These are phyloP conservation scores for Pleurotus salmoneostramineus DNA, from an alignment of 768 basidiomycete genomes.

Conservation along the genomic window DNA sequence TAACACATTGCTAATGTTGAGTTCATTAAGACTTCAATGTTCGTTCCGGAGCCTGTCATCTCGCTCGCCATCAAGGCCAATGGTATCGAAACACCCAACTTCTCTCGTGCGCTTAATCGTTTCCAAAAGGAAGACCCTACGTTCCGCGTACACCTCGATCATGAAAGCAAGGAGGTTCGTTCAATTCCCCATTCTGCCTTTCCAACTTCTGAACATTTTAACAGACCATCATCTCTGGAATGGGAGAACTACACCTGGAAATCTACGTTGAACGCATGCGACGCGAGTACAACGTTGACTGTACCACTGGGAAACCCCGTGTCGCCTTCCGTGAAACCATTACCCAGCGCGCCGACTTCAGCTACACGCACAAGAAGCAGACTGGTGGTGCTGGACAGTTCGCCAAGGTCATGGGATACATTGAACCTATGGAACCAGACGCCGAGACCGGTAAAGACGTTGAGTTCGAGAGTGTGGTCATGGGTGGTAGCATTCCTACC, in stretches of 20 bases:
- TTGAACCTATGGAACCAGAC: conserved; percentile 82
- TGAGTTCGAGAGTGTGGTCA: conserved; percentile 82
- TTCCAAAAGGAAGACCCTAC: conserved; percentile 99
- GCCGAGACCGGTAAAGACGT: conserved; percentile 77
- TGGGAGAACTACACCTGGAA: conserved; percentile 98
- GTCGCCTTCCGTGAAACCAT: conserved; percentile 98
- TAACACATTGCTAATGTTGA: neutral
- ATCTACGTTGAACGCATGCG: conserved; percentile 99
- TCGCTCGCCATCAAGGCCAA: conserved; percentile 91
- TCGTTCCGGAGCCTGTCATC: conserved; percentile 97
- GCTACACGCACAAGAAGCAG: conserved; percentile 97
- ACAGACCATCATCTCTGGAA: conserved; percentile 97
- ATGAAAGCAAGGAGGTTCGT: conserved; percentile 86
- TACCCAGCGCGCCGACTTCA: conserved; percentile 76
- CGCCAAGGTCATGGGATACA: conserved; percentile 84
- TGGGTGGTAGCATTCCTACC: conserved; percentile 89
- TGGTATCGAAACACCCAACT: conserved; percentile 92
- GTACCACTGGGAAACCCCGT: conserved; percentile 90
- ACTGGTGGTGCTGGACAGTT: conserved; percentile 97
- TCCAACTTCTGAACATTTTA: neutral
- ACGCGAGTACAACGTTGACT: conserved; percentile 93
- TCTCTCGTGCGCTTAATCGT: conserved; percentile 92
- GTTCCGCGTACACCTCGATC: conserved; percentile 94
- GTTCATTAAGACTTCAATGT: conserved; percentile 91
- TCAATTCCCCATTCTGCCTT: neutral